Base-by-base conservation (phyloP, 495 filamentous ascomycete genomes). In the Penicillium soppii region DNA sequence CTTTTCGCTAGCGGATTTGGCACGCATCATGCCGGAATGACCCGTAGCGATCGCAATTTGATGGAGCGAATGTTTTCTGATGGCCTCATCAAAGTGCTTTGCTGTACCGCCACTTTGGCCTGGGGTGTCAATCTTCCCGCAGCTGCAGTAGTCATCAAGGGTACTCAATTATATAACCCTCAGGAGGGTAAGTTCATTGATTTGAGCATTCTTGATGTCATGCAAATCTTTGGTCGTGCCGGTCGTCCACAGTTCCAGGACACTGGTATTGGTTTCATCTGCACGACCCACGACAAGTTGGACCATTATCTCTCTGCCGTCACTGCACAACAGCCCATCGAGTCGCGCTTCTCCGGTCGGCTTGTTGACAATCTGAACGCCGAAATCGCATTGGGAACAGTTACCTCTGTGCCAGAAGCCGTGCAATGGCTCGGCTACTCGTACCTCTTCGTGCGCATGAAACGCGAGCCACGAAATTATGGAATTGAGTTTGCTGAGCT, bases 201-300 rank as follows among this genome's bases (percentile, higher is more conserved):
- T 63, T 78, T 99, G 12, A 92, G 94, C 8, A 99, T 99, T 56
- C 81, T 99, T 4, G 94, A 99, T 66, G 94, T 99, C 10, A 74
- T 99, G 53, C 94, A 99, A 69, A 99, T 99, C 35, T 99, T 99
- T 63, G 94, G 94, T 74, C 90, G 94, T 76, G 94, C 94, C 54
- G 94, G 94, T 77, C 85, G 94, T 65, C 94, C 94, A 19, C 94
- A 99, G 62, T 99, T 95, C 58, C 90, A 96, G 62, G 92, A 96
- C 58, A 88, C 83, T 42, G 94, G 94, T 72, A 95, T 96, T 57
- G 94, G 94, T 33, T 96, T 96, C 73, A 97, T 99, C 47, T 92
- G 89, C 58, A 99, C 94, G 0, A 95, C 92, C 0, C 83, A 89
- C 26, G 94, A 99, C 69, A 96, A 89, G 66, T 72, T 97, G 7